Evolutionary conservation across 345 rosid genomes (phyloP).

Genomic region (Eucalyptus sideroxylon): DNA sequence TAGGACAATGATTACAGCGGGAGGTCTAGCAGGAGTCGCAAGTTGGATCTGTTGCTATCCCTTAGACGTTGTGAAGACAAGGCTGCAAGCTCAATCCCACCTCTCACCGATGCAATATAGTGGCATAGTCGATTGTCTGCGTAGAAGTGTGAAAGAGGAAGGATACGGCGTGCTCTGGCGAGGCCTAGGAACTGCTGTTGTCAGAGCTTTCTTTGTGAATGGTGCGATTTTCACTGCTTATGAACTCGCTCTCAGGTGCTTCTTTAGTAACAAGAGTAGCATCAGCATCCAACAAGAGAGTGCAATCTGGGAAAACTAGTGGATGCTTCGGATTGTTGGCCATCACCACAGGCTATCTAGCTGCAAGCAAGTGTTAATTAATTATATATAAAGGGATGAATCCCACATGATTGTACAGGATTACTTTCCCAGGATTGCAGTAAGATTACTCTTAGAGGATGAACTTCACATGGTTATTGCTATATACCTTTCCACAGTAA

Average conservation of each 20-base stretch:
- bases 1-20: constrained; percentile 64
- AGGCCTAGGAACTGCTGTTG: constrained; percentile 95
- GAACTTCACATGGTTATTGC: background rate
- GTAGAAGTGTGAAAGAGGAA: constrained; percentile 47
- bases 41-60: constrained; percentile 91
- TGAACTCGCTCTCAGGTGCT: constrained; percentile 75
- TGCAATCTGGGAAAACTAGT: constrained; percentile 2
- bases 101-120: constrained; percentile 23
- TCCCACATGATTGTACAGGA: background rate
- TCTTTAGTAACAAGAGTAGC: constrained; percentile 18
- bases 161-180: constrained; percentile 73
- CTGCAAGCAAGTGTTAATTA: background rate
- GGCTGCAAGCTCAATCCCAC: constrained; percentile 58
- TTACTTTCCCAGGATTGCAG: background rate
- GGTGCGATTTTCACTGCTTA: constrained; percentile 84
- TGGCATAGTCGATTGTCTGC: constrained; percentile 62
- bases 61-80: constrained; percentile 74
- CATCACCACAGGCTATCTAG: background rate
- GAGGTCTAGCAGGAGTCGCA: constrained; percentile 85
- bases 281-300: constrained; percentile 30
- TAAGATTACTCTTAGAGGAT: background rate
- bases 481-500: background rate
- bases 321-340: background rate
- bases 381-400: background rate
- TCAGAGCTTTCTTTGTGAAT: constrained; percentile 91